These are phyloP conservation scores for Cinnamomum micranthum DNA, from an alignment of 164 flowering plant genomes.

Conservation along the genomic window DNA sequence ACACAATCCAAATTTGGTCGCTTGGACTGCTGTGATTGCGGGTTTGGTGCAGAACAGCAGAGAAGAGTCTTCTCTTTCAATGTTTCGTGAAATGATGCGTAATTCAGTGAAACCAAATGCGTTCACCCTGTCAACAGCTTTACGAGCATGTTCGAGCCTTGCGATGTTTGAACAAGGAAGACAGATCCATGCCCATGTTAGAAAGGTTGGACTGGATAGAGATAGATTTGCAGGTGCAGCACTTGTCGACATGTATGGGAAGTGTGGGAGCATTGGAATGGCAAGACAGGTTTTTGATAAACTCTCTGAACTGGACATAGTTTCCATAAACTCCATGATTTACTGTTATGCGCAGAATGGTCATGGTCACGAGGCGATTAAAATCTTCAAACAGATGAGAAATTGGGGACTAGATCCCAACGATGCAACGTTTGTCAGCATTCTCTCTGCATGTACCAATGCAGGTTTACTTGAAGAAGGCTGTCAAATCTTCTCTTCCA, in stretches of 20 bases:
- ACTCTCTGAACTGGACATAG: conserved; percentile 30
- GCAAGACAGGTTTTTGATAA: conserved; percentile 36
- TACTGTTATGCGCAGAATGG: conserved; percentile 43
- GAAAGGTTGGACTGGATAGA: conserved; percentile 30
- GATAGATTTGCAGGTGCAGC: conserved; percentile 35
- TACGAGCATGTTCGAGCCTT: conserved; percentile 44
- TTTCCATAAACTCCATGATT: conserved; percentile 45
- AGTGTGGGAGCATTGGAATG: conserved; percentile 37
- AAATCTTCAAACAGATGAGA: conserved; percentile 32
- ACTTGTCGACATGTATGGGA: conserved; percentile 45
- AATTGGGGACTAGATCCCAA: conserved; percentile 30
- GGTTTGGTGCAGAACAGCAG: conserved; percentile 51
- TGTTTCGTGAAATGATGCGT: conserved; percentile 39
- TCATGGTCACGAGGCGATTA: conserved; percentile 39
- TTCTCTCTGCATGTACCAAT: conserved; percentile 49
- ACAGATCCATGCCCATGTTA: conserved; percentile 36
- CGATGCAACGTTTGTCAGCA: conserved; percentile 31
- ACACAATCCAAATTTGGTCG: conserved; percentile 39
- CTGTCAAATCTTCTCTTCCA: conserved; percentile 31
- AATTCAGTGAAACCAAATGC: conserved; percentile 36
- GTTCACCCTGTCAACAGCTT: conserved; percentile 44
- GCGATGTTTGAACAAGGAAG: conserved; percentile 42
- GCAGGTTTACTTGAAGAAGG: conserved; percentile 51
- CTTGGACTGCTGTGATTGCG: conserved; percentile 57
- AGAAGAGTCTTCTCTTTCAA: conserved; percentile 39